Conservation (phyloP, 805 yeast genomes). For the Yamadazyma scolyti region DNA sequence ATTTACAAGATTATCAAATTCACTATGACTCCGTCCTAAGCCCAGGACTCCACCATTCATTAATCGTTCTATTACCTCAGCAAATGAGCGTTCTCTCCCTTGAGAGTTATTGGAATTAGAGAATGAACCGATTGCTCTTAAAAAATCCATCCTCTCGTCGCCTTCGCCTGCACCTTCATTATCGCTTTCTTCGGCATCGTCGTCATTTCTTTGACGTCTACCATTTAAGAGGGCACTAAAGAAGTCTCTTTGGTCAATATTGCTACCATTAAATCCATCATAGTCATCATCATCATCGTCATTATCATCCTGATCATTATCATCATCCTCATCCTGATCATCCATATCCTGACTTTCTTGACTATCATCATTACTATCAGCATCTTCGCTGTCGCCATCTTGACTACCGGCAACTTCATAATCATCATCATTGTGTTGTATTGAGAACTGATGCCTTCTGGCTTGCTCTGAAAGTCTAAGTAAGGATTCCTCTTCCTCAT, state of each 20-base stretch:
- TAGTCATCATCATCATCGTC: slow-evolving; percentile 16
- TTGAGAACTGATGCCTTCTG: slow-evolving; percentile 11
- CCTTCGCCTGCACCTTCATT: slow-evolving; percentile 6
- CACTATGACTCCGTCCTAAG: slow-evolving; percentile 19
- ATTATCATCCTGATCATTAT: slow-evolving; percentile 16
- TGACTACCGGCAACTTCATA: slow-evolving; percentile 10
- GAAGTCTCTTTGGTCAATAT: too few species aligned
- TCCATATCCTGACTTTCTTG: slow-evolving; percentile 10
- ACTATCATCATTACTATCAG: slow-evolving; percentile 17
- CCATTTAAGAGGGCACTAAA: too few species aligned
- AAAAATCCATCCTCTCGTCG: slow-evolving; percentile 21
- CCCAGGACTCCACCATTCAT: slow-evolving; percentile 26
- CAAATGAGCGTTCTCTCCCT: slow-evolving; percentile 17
- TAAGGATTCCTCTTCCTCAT: slow-evolving; percentile 25
- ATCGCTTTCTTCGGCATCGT: slow-evolving; percentile 5
- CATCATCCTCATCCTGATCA: slow-evolving; percentile 17
- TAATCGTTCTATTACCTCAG: slow-evolving; percentile 30
- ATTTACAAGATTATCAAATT: slow-evolving; percentile 31
- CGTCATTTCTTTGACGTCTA: slow-evolving; percentile 14
- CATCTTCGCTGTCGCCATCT: slow-evolving; percentile 15
- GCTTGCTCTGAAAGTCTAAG: slow-evolving; percentile 38
- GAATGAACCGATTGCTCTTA: slow-evolving; percentile 22
- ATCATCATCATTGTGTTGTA: slow-evolving; percentile 5
- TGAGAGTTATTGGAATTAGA: slow-evolving; percentile 2
- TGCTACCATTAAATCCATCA: too few species aligned